These are phyloP conservation scores for Cercophora samala DNA, from an alignment of 495 filamentous ascomycete genomes.

Conservation along the genomic window DNA sequence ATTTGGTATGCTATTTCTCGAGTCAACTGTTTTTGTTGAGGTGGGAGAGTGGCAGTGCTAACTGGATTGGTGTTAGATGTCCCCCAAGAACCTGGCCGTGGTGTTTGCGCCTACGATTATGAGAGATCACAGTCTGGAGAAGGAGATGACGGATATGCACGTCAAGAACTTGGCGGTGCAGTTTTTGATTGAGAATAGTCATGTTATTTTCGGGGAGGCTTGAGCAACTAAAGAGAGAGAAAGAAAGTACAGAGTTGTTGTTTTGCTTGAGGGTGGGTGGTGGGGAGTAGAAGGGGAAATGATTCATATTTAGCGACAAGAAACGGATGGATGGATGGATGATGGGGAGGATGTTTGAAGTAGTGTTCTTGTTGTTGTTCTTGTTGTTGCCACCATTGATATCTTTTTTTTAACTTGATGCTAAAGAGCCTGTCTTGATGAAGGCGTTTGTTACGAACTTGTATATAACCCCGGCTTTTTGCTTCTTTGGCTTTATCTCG, in stretches of 20 bases:
- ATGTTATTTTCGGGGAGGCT: constrained; percentile 62
- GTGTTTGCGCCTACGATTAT: constrained; percentile 98
- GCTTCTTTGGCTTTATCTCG: too few species aligned
- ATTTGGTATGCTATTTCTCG: constrained; percentile 51
- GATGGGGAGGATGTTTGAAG: not conserved
- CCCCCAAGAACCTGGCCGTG: constrained; percentile 88
- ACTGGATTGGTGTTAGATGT: constrained; percentile 62
- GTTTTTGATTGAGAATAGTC: constrained; percentile 82
- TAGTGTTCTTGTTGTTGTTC: not conserved
- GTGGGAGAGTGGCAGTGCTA: constrained; percentile 27
- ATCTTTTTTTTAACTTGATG: not conserved
- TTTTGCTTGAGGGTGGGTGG: not conserved
- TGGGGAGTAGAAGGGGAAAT: not conserved
- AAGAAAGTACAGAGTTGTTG: too few species aligned
- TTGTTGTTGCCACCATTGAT: not conserved
- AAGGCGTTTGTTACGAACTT: not conserved
- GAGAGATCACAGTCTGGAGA: constrained; percentile 79
- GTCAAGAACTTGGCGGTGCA: constrained; percentile 87
- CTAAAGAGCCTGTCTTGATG: not conserved
- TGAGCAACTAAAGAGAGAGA: constrained; percentile 11
- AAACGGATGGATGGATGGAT: too few species aligned
- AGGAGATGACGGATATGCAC: constrained; percentile 95
- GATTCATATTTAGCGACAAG: not conserved
- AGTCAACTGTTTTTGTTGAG: not conserved
- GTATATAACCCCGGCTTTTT: not conserved